Conservation (phyloP, 2,329 filamentous ascomycete species). For the Botrytis aclada region DNA sequence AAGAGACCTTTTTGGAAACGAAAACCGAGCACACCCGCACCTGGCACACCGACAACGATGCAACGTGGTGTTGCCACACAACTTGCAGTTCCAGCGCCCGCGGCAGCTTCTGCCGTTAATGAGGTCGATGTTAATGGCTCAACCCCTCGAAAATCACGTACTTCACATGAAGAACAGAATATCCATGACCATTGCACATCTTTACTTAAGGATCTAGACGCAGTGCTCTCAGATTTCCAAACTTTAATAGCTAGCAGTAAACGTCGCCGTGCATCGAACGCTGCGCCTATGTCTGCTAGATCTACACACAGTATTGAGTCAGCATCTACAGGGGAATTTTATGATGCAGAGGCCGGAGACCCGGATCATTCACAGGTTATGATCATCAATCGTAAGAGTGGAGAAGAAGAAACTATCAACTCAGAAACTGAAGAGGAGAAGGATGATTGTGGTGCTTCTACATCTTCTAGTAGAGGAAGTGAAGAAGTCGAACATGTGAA, state of each 20-base stretch:
- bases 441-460: slow-evolving; percentile 51
- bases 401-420: slow-evolving; percentile 56
- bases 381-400: slow-evolving; percentile 69
- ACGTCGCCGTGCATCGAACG: slow-evolving; percentile 58
- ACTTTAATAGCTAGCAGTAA: slow-evolving; percentile 75
- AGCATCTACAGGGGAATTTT: slow-evolving; percentile 82
- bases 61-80: slow-evolving; percentile 33
- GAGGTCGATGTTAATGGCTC: slow-evolving; percentile 29
- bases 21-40: slow-evolving; percentile 56
- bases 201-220: slow-evolving; percentile 80
- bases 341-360: slow-evolving; percentile 76
- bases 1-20: slow-evolving; percentile 88
- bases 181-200: slow-evolving; percentile 81
- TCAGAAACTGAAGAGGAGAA: slow-evolving; percentile 55
- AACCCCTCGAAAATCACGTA: slow-evolving; percentile 23
- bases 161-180: slow-evolving; percentile 55
- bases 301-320: slow-evolving; percentile 71
- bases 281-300: slow-evolving; percentile 48
- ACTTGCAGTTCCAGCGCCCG: slow-evolving; percentile 32
- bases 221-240: slow-evolving; percentile 79
- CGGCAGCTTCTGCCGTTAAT: slow-evolving; percentile 27
- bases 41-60: slow-evolving; percentile 28
- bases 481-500: slow-evolving; percentile 44
- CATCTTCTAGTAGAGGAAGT: slow-evolving; percentile 58
- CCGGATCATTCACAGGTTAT: slow-evolving; percentile 62